Evolutionary conservation across 345 rosid species (phyloP), one percentile per base, ranked within the genome.

Genomic region (Citrus cavaleriei): DNA sequence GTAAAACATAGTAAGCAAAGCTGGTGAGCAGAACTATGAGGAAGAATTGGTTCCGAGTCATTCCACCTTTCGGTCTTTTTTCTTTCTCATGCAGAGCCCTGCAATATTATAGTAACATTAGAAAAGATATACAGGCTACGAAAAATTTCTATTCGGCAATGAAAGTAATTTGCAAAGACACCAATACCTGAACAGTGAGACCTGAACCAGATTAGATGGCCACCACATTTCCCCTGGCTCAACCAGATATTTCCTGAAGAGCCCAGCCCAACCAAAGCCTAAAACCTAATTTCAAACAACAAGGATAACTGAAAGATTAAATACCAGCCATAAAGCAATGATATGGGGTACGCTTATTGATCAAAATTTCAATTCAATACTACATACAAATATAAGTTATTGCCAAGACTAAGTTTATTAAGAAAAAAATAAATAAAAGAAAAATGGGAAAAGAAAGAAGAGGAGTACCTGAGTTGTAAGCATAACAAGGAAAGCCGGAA

Each of bases 181-280:
- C 3, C 22, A 34, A n/a, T 83, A 93, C 98, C 92, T 82, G 89
- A 94, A 94, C 58, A 94, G 76, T 16, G 95, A 94, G 74, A 92
- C 98, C 77, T 90, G 93, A 78, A 94, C 95, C 55, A 94, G 81
- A 83, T 90, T 90, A 64, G 58, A 4, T 0, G 98, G 98, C 98
- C 98, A 92, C 98, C 98, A 93, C 97, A 93, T 93, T 37, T 87
- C 98, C 68, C 86, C 93, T 13, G 98, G 98, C 81, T 94, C 98
- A 38, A 94, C 91, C 67, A 94, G 87, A 68, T 91, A 91, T 69
- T 84, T 83, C 60, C 97, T 73, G 85, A 90, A 94, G 59, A 92
- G 42, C 61, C 95, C 98, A 24, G 97, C 98, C 97, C 97, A 94
- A 6, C 98, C 98, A 78, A 91, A 94, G 32, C 97, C 95, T 55